Evolutionary conservation across 129 eudicot genomes (phyloP), one percentile per base, ranked within the genome.

Genomic region (Solidago caesia): DNA sequence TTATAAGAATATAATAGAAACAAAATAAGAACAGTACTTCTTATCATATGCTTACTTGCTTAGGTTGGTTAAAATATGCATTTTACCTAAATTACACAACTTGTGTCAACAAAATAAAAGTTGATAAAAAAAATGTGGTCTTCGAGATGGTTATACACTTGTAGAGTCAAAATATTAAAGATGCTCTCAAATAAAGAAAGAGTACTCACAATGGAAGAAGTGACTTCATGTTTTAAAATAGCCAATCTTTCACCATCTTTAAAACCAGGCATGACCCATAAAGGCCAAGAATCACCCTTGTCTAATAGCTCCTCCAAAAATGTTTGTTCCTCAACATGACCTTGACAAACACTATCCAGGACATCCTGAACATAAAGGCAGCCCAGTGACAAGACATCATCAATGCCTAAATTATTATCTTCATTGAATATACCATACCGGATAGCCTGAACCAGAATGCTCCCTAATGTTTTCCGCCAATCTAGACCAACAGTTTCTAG

Each of bases 321-420:
- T 4, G 73, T 59, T 72, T 88, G 97, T 76, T 91, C 91, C 86
- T 91, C 97, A 25, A 72, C 75, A 72, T 81, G 87, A 79, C 77
- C 77, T 75, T 52, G 74, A 73, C 87, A 88, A 75, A 88, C 74
- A 82, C 61, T 64, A 64, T 91, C 85, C 59, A 88, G 71, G 71
- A 85, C 79, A 67, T 91, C 93, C 27, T 86, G 64, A 14, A 81
- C 75, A 91, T 82, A 88, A 67, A 76, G 51, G 73, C 89, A 91
- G 83, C 88, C 87, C 49, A 87, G 67, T 62, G 89, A 82, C 5
- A 87, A 72, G 73, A 84, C 63, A 68, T 62, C 63, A 48, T 84
- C 91, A 80, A 81, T 60, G 47, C 82, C 86, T 26, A 84, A 70
- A 70, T 44, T 81, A 29, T 79, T 81, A 29, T 79, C 90, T 74